Evolutionary conservation across 2,329 filamentous ascomycete genomes (phyloP), one percentile per base, ranked within the genome.

Genomic region (Xylariaceae sp.): DNA sequence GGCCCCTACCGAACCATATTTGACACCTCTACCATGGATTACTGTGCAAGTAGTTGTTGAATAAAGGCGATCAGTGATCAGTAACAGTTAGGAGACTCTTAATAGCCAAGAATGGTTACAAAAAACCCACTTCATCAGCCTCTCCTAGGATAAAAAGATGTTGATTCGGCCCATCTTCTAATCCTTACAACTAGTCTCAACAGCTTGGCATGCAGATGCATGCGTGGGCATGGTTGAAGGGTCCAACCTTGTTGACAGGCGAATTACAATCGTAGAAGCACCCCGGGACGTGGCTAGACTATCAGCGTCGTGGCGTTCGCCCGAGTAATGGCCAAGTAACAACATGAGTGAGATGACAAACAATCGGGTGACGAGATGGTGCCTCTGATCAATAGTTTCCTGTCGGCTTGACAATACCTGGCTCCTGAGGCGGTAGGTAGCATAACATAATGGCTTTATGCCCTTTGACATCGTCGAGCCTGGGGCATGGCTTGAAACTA

Each of bases 1-100:
- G 50, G 48, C 32, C 39, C 37, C 37, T 47, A 57, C 45, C 50
- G 54, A 57, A 37, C n/a, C n/a, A n/a, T n/a, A n/a, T n/a, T n/a
- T n/a, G n/a, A n/a, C n/a, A n/a, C n/a, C n/a, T n/a, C n/a, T n/a
- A n/a, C n/a, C n/a, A n/a, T n/a, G n/a, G n/a, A n/a, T n/a, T n/a
- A n/a, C n/a, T n/a, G n/a, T n/a, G n/a, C n/a, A n/a, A n/a, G n/a
- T n/a, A n/a, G n/a, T 41, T 13, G 33, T 32, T 39, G 33, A 49
- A 30, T 30, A 16, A 42, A 27, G 30, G 36, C 16, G 30, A 32
- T n/a, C 23, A 21, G 20, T 13, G 39, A 51, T 43, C 15, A 41
- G 36, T 20, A 18, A 40, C 36, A n/a, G n/a, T n/a, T n/a, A n/a
- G n/a, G 51, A 50, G 33, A 29, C 47, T 47, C 20, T 45, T 37